Conservation (phyloP, 2,329 filamentous ascomycete species). For the Colletotrichum sp. region DNA sequence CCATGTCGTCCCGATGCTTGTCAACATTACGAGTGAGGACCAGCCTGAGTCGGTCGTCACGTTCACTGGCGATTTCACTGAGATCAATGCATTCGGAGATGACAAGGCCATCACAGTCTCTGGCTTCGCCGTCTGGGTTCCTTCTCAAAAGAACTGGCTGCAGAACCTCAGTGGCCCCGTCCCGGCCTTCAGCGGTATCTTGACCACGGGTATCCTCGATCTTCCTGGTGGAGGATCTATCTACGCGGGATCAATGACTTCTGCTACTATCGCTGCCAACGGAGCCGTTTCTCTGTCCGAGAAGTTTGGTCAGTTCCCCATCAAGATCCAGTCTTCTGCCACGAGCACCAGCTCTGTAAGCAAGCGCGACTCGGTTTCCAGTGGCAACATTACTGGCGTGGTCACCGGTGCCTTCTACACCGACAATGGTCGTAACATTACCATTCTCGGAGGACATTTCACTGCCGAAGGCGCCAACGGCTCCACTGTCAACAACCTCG, state of each 20-base stretch:
- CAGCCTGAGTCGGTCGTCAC: conserved; percentile 76
- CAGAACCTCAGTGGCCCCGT: conserved; percentile 73
- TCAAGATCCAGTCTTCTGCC: conserved; percentile 54
- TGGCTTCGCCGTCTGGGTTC: conserved; percentile 92
- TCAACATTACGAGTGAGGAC: conserved; percentile 75
- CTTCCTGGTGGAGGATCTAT: conserved; percentile 68
- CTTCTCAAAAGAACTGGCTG: conserved; percentile 85
- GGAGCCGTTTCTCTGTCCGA: conserved; percentile 72
- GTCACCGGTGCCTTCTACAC: conserved; percentile 80
- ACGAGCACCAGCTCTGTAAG: conserved; percentile 39
- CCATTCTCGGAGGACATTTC: conserved; percentile 89
- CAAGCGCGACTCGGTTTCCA: conserved; percentile 51
- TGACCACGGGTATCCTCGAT: conserved; percentile 73
- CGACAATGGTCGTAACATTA: conserved; percentile 74
- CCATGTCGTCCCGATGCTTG: conserved; percentile 74
- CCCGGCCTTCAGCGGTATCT: conserved; percentile 72
- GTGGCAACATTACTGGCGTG: conserved; percentile 66
- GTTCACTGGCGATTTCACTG: conserved; percentile 80
- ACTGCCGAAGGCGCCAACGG: conserved; percentile 71
- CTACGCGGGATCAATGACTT: conserved; percentile 83
- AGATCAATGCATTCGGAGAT: conserved; percentile 71
- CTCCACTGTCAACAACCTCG: conserved; percentile 77
- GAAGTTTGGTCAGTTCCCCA: conserved; percentile 59
- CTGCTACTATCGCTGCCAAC: conserved; percentile 73
- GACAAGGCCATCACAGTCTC: conserved; percentile 66